Percentiles rank a stretch among this genome's conserved stretches.
Evolutionary conservation across 2,329 filamentous ascomycete species (phyloP).

Genomic region (Fusarium veterinarium): DNA sequence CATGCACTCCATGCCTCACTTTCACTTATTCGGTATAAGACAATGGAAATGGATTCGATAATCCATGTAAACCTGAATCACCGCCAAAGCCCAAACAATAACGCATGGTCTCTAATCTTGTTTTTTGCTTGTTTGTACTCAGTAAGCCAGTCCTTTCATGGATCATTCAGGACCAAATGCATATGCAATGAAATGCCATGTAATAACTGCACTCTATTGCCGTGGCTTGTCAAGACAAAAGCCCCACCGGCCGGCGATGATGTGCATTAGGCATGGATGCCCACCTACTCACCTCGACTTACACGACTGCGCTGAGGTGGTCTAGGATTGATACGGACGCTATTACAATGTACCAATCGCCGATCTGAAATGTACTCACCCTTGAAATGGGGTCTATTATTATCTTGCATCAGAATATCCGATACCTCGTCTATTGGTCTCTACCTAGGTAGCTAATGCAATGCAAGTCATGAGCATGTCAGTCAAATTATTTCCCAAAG

Average conservation of each 20-base stretch:
- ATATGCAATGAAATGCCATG: conserved; percentile 2
- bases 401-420: conserved; percentile 6
- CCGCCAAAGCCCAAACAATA: not conserved
- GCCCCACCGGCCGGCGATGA: conserved; percentile 22
- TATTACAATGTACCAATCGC: conserved; percentile 7
- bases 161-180: conserved; percentile 1
- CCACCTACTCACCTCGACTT: conserved; percentile 7
- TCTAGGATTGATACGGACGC: conserved; percentile 4
- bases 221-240: conserved; percentile 12
- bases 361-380: conserved; percentile 5
- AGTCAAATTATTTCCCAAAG: conserved; percentile 2
- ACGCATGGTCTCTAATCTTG: not conserved
- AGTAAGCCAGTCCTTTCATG: not conserved
- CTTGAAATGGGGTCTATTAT: conserved; percentile 7
- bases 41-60: not conserved
- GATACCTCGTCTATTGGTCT: not conserved
- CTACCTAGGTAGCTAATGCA: not conserved
- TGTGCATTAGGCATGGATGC: conserved; percentile 24
- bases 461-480: not conserved
- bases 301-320: conserved; percentile 13
- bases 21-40: conserved; percentile 1
- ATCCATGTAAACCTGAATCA: conserved; percentile 2
- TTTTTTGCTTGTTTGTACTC: conserved; percentile 1
- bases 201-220: conserved; percentile 2
- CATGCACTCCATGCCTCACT: not conserved